Percentiles rank a stretch among this genome's conserved stretches.
phyloP scores from a whole-genome alignment of 345 rosid species.

The Syzygium jambos region DNA sequence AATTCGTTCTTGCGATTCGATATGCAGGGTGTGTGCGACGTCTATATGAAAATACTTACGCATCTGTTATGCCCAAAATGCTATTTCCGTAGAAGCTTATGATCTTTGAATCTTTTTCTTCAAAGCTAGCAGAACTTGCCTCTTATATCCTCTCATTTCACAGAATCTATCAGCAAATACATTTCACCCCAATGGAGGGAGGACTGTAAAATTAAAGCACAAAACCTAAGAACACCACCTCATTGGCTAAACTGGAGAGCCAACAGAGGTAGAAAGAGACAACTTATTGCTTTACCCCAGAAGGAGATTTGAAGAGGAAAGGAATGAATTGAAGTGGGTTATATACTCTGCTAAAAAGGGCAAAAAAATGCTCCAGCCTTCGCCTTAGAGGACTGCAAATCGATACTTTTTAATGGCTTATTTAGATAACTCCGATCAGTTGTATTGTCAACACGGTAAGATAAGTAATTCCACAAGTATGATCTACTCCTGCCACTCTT shows the following conservation, averaged over 20 bases:
- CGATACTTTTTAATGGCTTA: rapidly evolving
- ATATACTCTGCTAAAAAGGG: neutral
- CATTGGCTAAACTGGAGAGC: neutral
- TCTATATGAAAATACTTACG: neutral
- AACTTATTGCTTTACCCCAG: neutral
- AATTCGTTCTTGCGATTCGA: neutral
- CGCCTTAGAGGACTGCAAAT: neutral
- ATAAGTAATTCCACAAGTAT: neutral
- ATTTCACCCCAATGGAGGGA: neutral
- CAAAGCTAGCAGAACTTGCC: neutral
- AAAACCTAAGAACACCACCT: neutral
- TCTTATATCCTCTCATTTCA: neutral
- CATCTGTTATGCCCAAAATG: neutral
- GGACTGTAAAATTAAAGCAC: neutral
- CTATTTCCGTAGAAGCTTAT: neutral
- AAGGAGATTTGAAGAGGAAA: neutral
- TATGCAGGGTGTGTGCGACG: neutral
- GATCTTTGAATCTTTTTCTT: neutral
- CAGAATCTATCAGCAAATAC: neutral
- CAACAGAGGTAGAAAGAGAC: neutral
- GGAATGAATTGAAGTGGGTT: neutral
- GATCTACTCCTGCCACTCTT: neutral
- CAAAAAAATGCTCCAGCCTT: neutral
- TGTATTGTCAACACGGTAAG: too few relatives aligned
- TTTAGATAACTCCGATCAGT: too few relatives aligned